These are phyloP conservation scores for Dentipellis fragilis DNA, from an alignment of 768 basidiomycete species.

Conservation along the genomic window DNA sequence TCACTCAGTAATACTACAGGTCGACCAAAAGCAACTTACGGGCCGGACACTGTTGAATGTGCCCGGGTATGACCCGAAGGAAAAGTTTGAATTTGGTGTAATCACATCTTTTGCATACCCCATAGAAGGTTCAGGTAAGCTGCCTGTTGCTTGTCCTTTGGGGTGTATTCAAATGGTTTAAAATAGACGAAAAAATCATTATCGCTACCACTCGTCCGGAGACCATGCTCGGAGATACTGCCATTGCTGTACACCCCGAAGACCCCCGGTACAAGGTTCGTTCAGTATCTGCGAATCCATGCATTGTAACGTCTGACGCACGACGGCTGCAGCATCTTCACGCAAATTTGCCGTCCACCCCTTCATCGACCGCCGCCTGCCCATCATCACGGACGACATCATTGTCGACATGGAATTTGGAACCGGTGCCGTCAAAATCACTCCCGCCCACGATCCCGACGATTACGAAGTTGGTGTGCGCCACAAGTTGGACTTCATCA, in stretches of 20 bases:
- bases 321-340: slow-evolving; percentile 62
- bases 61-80: slow-evolving; percentile 92
- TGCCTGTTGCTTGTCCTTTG: background rate
- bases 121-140: slow-evolving; percentile 70
- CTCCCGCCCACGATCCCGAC: slow-evolving; percentile 94
- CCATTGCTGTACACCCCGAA: slow-evolving; percentile 91
- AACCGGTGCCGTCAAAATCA: slow-evolving; percentile 98
- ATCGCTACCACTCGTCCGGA: slow-evolving; percentile 97
- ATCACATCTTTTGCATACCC: slow-evolving; percentile 94
- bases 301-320: background rate
- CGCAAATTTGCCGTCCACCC: slow-evolving; percentile 85
- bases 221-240: slow-evolving; percentile 97
- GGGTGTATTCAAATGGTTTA: background rate
- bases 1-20: slow-evolving; percentile 30
- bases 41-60: slow-evolving; percentile 83
- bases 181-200: slow-evolving; percentile 75
- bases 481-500: slow-evolving; percentile 87
- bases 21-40: slow-evolving; percentile 83
- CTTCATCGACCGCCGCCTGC: slow-evolving; percentile 77
- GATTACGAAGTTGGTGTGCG: slow-evolving; percentile 91
- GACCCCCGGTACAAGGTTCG: slow-evolving; percentile 77
- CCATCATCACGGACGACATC: slow-evolving; percentile 79
- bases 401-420: slow-evolving; percentile 91
- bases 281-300: background rate
- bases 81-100: slow-evolving; percentile 94